Base-by-base conservation (phyloP, 1,284 basidiomycete species). In the Cryptococcus neoformans region DNA sequence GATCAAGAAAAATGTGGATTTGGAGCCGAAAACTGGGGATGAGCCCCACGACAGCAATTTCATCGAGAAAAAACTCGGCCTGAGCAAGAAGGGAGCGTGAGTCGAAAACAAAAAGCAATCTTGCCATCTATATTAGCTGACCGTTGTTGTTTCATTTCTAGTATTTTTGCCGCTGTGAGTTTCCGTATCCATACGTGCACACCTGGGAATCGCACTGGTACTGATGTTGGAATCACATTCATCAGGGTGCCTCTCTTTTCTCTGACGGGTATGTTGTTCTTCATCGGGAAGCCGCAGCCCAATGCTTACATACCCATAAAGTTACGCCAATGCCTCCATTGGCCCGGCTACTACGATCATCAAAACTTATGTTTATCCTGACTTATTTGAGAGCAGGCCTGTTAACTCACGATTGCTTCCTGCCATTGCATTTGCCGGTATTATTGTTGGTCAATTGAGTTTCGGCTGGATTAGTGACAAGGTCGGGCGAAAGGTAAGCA, bases 401-500 rank as follows among this genome's bases (percentile, higher is more conserved):
- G 53, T 60, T 12, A 82, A 83, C 70, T 84, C 77, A n/a, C 80
- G 80, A 0, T 76, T 92, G 41, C 81, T 80, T 61, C 87, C 86
- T 72, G 77, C 69, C 12, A 69, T 90, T 60, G 82, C 82, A 0
- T 93, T 93, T 66, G 90, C 85, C 35, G 91, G 91, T 16, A 92
- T 89, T 11, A 79, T 95, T 44, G 80, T 92, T n/a, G 92, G 81
- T 6, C 69, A 69, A 59, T 62, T 75, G 10, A 55, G 56, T 40
- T 82, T 81, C 53, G 81, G 81, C 28, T 90, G 85, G 70, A 77
- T 92, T 55, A 89, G 88, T 7, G 93, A 96, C 74, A 89, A 88
- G 72, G 67, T 92, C 56, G 92, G 92, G 7, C 84, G 93, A 54
- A 94, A 94, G 70, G 87, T 87, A 66, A 90, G 91, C 56, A 92